Evolutionary conservation across 495 filamentous ascomycete species (phyloP).

Genomic region (Xylaria nigripes): DNA sequence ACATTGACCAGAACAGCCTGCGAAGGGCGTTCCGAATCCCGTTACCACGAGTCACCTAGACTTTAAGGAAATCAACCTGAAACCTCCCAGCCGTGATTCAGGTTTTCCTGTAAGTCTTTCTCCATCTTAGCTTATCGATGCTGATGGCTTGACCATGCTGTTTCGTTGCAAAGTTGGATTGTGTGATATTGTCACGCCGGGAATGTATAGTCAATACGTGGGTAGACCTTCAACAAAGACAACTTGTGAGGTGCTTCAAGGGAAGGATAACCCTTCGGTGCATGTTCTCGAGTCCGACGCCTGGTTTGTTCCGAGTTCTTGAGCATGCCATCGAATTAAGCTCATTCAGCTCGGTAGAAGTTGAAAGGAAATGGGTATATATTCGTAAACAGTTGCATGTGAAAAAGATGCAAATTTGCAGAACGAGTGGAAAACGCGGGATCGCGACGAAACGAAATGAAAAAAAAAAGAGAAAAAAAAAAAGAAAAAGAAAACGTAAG

Average conservation of each 20-base stretch:
- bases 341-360: background rate
- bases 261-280: background rate
- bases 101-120: no score
- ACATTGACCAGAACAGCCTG: no score
- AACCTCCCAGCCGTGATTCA: no score
- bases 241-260: background rate
- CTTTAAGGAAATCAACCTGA: no score
- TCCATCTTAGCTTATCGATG: no score
- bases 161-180: background rate
- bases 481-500: background rate
- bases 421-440: background rate
- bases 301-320: background rate
- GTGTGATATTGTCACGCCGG: background rate
- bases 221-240: background rate
- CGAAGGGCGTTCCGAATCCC: no score
- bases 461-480: background rate
- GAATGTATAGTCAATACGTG: background rate
- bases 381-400: background rate
- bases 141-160: no score
- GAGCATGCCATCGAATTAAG: background rate
- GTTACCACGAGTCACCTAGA: no score
- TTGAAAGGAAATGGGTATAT: conserved; percentile 7
- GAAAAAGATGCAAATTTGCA: background rate
- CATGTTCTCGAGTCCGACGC: background rate
- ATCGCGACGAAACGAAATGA: background rate